These are phyloP conservation scores for Penicillium concentricum DNA, from an alignment of 2,329 filamentous ascomycete genomes.

Conservation along the genomic window DNA sequence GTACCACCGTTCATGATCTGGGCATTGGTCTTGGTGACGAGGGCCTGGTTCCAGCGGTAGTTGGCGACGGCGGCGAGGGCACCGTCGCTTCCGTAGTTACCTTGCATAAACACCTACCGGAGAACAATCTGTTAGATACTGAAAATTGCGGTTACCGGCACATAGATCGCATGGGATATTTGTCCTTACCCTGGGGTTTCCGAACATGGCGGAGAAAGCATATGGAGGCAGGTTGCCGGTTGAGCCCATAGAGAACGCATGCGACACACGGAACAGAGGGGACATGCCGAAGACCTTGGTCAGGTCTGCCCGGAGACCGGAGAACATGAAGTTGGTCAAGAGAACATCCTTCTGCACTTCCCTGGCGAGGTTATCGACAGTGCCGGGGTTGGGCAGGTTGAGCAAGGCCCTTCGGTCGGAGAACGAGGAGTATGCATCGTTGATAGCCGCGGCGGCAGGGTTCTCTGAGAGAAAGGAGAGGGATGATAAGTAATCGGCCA, in stretches of 20 bases:
- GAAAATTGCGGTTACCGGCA: neutral
- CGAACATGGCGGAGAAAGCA: slow-evolving; percentile 90
- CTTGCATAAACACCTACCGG: slow-evolving; percentile 85
- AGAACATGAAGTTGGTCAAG: slow-evolving; percentile 95
- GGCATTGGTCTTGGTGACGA: slow-evolving; percentile 83
- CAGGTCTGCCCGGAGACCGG: slow-evolving; percentile 89
- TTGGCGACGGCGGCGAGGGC: slow-evolving; percentile 87
- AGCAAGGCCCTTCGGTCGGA: slow-evolving; percentile 82
- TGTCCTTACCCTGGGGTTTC: slow-evolving; percentile 76
- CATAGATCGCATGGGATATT: neutral
- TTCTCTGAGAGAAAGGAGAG: slow-evolving; percentile 72
- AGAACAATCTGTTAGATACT: neutral
- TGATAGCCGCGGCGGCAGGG: slow-evolving; percentile 65
- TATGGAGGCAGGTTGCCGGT: slow-evolving; percentile 85
- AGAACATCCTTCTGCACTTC: slow-evolving; percentile 97
- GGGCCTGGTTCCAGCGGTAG: slow-evolving; percentile 76
- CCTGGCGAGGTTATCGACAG: slow-evolving; percentile 81
- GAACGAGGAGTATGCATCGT: slow-evolving; percentile 78
- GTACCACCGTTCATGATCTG: slow-evolving; percentile 75
- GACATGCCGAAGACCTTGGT: slow-evolving; percentile 94
- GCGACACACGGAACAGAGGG: slow-evolving; percentile 94
- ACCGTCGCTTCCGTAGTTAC: slow-evolving; percentile 89
- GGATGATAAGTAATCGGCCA: slow-evolving; percentile 47
- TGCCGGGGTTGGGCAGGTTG: slow-evolving; percentile 87
- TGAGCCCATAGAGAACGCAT: slow-evolving; percentile 89